phyloP scores from a whole-genome alignment of 495 filamentous ascomycete genomes.

The Antarctomyces pellizariae region DNA sequence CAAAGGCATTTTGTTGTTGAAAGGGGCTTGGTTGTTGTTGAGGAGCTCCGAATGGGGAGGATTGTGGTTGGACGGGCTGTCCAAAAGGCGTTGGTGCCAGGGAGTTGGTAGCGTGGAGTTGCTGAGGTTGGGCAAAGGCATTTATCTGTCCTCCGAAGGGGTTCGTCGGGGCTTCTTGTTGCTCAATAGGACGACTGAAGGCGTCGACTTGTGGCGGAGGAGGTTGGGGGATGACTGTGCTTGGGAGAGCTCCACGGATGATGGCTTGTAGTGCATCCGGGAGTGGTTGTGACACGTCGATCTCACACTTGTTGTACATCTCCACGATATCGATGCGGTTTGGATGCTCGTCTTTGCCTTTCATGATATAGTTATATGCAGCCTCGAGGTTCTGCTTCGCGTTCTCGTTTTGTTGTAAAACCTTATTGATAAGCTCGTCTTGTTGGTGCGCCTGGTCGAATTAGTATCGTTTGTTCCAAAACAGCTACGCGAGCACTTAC shows the following conservation, averaged over 20 bases:
- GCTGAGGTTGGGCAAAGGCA: not conserved
- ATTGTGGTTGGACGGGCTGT: not conserved
- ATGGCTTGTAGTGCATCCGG: not conserved
- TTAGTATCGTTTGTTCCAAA: slow-evolving; percentile 2
- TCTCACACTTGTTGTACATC: slow-evolving; percentile 19
- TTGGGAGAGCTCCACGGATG: not conserved
- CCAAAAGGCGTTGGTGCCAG: slow-evolving; percentile 4
- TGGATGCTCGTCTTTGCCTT: slow-evolving; percentile 47
- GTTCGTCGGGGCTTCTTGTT: not conserved
- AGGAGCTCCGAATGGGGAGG: too few relatives aligned
- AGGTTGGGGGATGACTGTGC: slow-evolving; percentile 1
- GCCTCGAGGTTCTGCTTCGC: slow-evolving; percentile 41
- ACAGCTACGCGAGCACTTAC: slow-evolving; percentile 15
- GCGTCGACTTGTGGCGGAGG: not conserved
- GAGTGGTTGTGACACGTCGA: not conserved
- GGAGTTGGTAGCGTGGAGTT: slow-evolving; percentile 2
- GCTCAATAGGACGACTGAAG: too few relatives aligned
- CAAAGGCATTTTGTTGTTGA: too few relatives aligned
- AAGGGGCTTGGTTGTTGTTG: too few relatives aligned
- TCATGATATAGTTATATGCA: slow-evolving; percentile 47
- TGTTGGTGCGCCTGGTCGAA: slow-evolving; percentile 33
- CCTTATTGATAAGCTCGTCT: slow-evolving; percentile 27
- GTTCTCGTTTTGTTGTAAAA: slow-evolving; percentile 42
- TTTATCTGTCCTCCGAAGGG: slow-evolving; percentile 4
- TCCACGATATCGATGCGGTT: slow-evolving; percentile 64